A percentile compares a stretch with the other conserved stretches of the same genome.
Conservation (phyloP, 495 filamentous ascomycete species). For the Hyphodiscus hymeniophilus region DNA sequence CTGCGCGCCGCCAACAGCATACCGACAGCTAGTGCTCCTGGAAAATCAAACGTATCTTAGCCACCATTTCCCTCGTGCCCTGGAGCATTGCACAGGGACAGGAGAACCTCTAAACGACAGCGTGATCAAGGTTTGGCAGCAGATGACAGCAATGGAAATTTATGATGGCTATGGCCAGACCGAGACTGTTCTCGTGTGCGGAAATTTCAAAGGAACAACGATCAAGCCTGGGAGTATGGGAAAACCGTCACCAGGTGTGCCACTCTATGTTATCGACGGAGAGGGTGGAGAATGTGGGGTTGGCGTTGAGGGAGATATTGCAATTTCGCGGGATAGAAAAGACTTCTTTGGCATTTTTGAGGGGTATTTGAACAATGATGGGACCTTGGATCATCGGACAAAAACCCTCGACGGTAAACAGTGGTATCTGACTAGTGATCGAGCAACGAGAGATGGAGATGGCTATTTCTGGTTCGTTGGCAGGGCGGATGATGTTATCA, state of each 20-base stretch:
- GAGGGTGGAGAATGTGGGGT: not conserved
- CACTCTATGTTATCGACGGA: slow-evolving; percentile 2
- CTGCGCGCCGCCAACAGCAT: slow-evolving; percentile 4
- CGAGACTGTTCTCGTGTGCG: slow-evolving; percentile 4
- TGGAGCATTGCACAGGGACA: slow-evolving; percentile 2
- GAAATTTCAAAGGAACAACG: not conserved
- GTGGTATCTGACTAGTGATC: slow-evolving; percentile 8
- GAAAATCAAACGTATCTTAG: not conserved
- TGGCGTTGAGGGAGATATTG: slow-evolving; percentile 8
- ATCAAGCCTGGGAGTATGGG: slow-evolving; percentile 7
- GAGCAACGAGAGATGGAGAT: slow-evolving; percentile 4
- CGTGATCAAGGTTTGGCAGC: not conserved
- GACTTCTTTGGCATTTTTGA: slow-evolving; percentile 12
- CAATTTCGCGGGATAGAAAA: not conserved
- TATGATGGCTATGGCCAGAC: slow-evolving; percentile 9
- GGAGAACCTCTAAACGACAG: slow-evolving; percentile 6
- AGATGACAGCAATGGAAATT: not conserved
- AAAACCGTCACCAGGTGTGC: slow-evolving; percentile 3
- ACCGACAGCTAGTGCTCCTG: slow-evolving; percentile 6
- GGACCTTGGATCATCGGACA: not conserved
- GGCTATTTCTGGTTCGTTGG: slow-evolving; percentile 13
- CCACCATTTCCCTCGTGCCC: not conserved
- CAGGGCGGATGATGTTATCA: slow-evolving; percentile 6
- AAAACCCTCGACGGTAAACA: not conserved
- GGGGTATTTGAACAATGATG: slow-evolving; percentile 1